phyloP scores from a whole-genome alignment of 176 grass and related monocot genomes.

The Metroxylon sagu region DNA sequence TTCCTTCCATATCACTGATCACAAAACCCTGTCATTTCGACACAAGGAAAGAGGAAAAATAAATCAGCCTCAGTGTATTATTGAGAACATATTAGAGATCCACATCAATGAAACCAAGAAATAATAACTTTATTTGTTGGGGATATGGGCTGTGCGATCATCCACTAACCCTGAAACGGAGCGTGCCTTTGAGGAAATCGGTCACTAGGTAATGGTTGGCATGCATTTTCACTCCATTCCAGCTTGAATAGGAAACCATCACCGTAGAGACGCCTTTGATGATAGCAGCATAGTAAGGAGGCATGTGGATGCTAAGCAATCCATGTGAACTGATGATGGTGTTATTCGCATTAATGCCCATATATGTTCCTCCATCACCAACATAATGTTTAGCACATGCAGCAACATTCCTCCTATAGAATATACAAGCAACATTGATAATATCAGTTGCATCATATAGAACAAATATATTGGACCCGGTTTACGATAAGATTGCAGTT shows the following conservation, averaged over 20 bases:
- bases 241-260: slow-evolving; percentile 13
- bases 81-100: no score
- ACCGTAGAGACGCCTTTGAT: slow-evolving; percentile 1
- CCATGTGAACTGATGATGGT: background rate
- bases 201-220: slow-evolving; percentile 6
- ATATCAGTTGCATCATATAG: no score
- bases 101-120: no score
- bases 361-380: slow-evolving; percentile 5
- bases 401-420: background rate
- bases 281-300: slow-evolving; percentile 1
- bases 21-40: slow-evolving; percentile 2
- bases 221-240: slow-evolving; percentile 9
- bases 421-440: background rate
- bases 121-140: no score
- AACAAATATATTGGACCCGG: no score
- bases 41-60: no score
- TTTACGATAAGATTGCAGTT: no score
- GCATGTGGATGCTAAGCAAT: slow-evolving; percentile 3
- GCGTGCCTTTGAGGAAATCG: slow-evolving; percentile 1
- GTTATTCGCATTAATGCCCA: slow-evolving; percentile 4
- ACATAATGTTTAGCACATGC: slow-evolving; percentile 11
- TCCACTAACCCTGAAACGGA: background rate
- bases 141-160: no score
- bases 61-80: no score
- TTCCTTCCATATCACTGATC: slow-evolving; percentile 2